These are phyloP conservation scores for Saitozyma sp. DNA, from an alignment of 768 basidiomycete species.

Conservation along the genomic window DNA sequence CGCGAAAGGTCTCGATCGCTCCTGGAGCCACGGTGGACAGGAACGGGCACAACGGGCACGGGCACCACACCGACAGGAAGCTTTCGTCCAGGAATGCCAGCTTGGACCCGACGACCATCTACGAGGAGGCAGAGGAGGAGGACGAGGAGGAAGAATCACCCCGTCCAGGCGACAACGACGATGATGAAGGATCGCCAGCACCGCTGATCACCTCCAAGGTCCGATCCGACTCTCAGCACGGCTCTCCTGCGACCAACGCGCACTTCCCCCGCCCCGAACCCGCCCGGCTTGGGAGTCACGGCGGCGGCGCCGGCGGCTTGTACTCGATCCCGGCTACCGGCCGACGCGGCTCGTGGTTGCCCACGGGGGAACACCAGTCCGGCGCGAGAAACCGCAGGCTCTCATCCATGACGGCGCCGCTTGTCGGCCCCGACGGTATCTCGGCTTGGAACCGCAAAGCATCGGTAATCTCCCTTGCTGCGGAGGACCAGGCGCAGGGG, in stretches of 20 bases:
- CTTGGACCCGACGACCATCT: conserved; percentile 24
- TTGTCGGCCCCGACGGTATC: conserved; percentile 41
- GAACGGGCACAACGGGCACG: conserved; percentile 3
- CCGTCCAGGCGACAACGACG: too few species aligned
- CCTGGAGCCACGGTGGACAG: neutral
- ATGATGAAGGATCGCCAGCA: neutral
- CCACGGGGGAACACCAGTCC: conserved; percentile 7
- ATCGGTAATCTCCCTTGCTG: conserved; percentile 39
- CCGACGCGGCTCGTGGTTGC: conserved; percentile 41
- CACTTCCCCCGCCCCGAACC: conserved; percentile 18
- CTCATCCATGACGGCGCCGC: conserved; percentile 36
- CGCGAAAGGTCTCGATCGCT: conserved; percentile 9
- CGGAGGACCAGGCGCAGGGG: conserved; percentile 29
- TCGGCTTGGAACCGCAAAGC: conserved; percentile 49
- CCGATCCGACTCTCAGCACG: conserved; percentile 4
- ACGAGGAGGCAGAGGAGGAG: conserved; percentile 40
- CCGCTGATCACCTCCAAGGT: conserved; percentile 1
- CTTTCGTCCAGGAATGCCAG: conserved; percentile 7
- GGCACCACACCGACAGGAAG: conserved; percentile 1
- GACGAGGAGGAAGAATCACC: neutral
- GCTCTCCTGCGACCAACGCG: neutral
- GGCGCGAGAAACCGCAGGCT: conserved; percentile 20
- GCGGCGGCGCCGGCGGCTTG: conserved; percentile 2
- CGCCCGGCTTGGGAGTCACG: conserved; percentile 4
- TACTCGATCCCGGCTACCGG: conserved; percentile 15